Evolutionary conservation across 441 rosid species (phyloP).

Genomic region (Gossypium davidsonii): DNA sequence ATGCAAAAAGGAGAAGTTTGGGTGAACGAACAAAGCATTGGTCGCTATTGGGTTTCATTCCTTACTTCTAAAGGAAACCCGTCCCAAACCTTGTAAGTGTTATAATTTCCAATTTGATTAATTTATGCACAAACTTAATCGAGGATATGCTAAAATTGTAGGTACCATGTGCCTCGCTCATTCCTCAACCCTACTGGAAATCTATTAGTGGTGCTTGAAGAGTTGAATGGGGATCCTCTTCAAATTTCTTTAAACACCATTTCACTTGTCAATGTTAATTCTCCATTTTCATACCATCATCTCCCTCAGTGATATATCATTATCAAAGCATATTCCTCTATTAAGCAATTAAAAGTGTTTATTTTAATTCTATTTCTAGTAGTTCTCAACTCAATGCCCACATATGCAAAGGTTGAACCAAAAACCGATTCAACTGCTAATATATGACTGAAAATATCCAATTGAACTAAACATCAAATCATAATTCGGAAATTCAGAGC

Average conservation of each 20-base stretch:
- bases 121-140: no score
- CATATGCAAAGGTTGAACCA: no score
- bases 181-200: slow-evolving; percentile 43
- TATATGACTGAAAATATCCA: neutral
- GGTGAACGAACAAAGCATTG: slow-evolving; percentile 64
- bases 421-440: no score
- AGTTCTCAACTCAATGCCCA: no score
- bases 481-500: neutral
- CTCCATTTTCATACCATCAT: slow-evolving; percentile 8
- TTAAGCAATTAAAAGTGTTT: neutral
- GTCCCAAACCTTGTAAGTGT: slow-evolving; percentile 48
- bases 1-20: slow-evolving; percentile 73
- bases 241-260: slow-evolving; percentile 45
- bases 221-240: slow-evolving; percentile 59
- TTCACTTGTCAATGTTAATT: slow-evolving; percentile 21
- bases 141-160: slow-evolving; percentile 5
- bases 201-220: slow-evolving; percentile 55
- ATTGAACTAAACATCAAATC: neutral
- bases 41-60: slow-evolving; percentile 69
- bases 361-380: no score
- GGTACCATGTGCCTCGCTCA: slow-evolving; percentile 66
- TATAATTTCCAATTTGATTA: no score
- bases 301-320: slow-evolving; percentile 10
- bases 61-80: slow-evolving; percentile 42
- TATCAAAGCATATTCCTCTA: neutral